A percentile compares a stretch with the other conserved stretches of the same genome.
Conservation (phyloP, 106 monocot genomes). For the Chionographis japonica region DNA sequence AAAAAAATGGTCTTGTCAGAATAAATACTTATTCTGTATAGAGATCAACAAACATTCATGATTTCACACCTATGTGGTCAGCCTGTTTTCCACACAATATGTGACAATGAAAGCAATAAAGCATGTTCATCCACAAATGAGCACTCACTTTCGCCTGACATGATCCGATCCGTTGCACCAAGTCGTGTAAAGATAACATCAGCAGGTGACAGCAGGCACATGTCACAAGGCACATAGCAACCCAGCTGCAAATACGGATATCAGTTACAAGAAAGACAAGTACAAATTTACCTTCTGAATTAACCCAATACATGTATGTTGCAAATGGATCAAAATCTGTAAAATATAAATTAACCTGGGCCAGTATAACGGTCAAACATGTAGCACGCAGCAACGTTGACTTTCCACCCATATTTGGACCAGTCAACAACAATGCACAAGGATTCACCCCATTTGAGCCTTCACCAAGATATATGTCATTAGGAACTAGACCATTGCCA, state of each 20-base stretch:
- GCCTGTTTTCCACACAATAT: too few relatives aligned
- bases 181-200: conserved; percentile 95
- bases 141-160: conserved; percentile 93
- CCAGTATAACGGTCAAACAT: conserved; percentile 80
- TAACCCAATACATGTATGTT: background rate
- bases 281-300: background rate
- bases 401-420: conserved; percentile 99
- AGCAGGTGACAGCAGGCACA: conserved; percentile 56
- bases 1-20: background rate
- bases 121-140: background rate
- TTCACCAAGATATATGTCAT: conserved; percentile 76
- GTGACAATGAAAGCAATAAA: too few relatives aligned
- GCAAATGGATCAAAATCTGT: background rate
- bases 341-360: conserved; percentile 59
- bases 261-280: background rate
- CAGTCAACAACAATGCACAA: conserved; percentile 74
- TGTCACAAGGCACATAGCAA: conserved; percentile 84
- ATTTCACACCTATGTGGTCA: too few relatives aligned
- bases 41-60: too few relatives aligned
- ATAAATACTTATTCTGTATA: background rate
- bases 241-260: conserved; percentile 58
- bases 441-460: conserved; percentile 26
- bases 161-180: conserved; percentile 90
- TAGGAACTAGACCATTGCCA: conserved; percentile 65
- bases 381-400: conserved; percentile 92